Conservation (phyloP, 495 filamentous ascomycete genomes). For the Podospora bellae-mahoneyi region DNA sequence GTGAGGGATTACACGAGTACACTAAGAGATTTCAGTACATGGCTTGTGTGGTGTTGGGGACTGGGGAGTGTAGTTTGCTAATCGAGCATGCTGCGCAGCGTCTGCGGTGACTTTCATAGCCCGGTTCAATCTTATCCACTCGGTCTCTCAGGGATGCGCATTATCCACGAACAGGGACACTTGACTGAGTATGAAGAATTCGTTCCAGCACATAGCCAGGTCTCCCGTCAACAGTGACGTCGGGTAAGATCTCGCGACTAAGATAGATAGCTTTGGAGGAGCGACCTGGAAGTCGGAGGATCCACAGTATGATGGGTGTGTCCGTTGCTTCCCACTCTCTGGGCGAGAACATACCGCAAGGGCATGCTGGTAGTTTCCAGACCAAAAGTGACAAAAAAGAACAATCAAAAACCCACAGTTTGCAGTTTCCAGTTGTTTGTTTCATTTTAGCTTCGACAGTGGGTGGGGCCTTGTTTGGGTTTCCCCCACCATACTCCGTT, state of each 20-base stretch:
- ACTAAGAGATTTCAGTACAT: too few species aligned
- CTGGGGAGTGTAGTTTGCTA: background rate
- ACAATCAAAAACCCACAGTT: too few species aligned
- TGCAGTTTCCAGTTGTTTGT: too few species aligned
- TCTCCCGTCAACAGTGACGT: conserved; percentile 3
- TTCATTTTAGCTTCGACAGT: too few species aligned
- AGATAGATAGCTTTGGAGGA: background rate
- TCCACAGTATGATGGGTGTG: conserved; percentile 11
- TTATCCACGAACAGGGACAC: too few species aligned
- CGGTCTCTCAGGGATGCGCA: background rate
- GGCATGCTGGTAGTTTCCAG: too few species aligned
- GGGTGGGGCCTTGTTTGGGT: too few species aligned
- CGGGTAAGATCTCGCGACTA: background rate
- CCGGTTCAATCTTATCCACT: background rate
- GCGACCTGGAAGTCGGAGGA: background rate
- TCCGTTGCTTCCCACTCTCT: conserved; percentile 3
- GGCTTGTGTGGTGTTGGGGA: conserved; percentile 8
- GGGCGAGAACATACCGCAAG: too few species aligned
- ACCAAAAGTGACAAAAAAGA: too few species aligned
- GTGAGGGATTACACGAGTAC: too few species aligned
- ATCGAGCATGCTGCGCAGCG: conserved; percentile 16
- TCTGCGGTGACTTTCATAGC: conserved; percentile 6
- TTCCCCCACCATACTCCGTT: too few species aligned
- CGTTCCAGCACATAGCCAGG: background rate
- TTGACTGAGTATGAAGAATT: too few species aligned